Evolutionary conservation across 495 filamentous ascomycete genomes (phyloP), one percentile per base, ranked within the genome.

Genomic region (Penicillium lividum): DNA sequence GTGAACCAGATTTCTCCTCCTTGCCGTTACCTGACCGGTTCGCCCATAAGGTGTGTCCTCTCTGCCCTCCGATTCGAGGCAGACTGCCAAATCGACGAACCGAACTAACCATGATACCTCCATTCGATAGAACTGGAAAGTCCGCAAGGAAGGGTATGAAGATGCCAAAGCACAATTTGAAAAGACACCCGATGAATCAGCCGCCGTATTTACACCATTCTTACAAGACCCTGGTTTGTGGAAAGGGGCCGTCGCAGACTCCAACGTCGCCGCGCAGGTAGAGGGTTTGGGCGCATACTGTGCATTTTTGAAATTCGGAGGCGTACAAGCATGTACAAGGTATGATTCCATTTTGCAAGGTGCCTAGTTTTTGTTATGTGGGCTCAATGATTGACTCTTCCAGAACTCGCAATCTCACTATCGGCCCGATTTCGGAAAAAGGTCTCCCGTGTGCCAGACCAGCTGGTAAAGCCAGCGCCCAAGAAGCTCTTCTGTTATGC

Each of bases 211-310:
- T 58, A 81, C 83, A 51, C 89, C 91, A 7, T 98, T 97, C 71
- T 74, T 92, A 55, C 86, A 92, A 68, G 93, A 98, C 59, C 81
- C 92, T 3, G 77, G 85, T 30, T 67, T 98, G 60, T 97, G 91
- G 93, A 97, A 97, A 73, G 88, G 86, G 30, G 94, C 92, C 1
- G 93, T 92, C 5, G 86, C 88, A 51, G 94, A 99, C 73, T 97
- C 94, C 30, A 98, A 99, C 68, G 95, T 99, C 53, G 94, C 95
- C 8, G 94, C 94, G 53, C 94, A 99, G 68, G 88, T 93, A 70
- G 94, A 99, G 56, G 94, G 91, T 60, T 83, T 99, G 45, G 86
- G 82, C 34, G 85, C 92, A 46, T 85, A 94, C 63, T 96, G 93
- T 72, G 83, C 91, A 0, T 98, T 96, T 67, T 78, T 98, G 58